Percentiles rank a stretch among this genome's conserved stretches.
Conservation (phyloP, 1,139 yeast genomes). For the Hyphopichia burtonii region DNA sequence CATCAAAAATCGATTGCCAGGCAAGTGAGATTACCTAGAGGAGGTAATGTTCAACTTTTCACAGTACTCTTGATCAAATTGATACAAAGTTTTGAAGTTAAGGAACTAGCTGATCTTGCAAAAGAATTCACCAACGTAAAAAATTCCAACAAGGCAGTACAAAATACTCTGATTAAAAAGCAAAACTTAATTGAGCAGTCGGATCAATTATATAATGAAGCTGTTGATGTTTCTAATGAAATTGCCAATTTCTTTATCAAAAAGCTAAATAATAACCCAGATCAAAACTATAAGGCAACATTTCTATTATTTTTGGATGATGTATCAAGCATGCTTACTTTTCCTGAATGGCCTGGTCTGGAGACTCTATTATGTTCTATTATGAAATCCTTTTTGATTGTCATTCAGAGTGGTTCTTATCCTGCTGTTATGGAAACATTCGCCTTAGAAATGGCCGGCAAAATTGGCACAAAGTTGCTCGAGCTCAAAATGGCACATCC, state of each 20-base stretch:
- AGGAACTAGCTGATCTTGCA: too few relatives aligned
- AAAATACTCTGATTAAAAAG: slow-evolving; percentile 7
- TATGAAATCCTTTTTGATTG: slow-evolving; percentile 37
- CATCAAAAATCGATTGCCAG: slow-evolving; percentile 40
- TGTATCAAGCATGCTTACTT: slow-evolving; percentile 43
- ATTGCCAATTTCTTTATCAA: slow-evolving; percentile 40
- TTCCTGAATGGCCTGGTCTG: slow-evolving; percentile 63
- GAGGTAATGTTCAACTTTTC: slow-evolving; percentile 48
- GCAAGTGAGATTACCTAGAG: slow-evolving; percentile 42
- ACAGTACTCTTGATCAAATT: slow-evolving; percentile 45
- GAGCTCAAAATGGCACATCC: slow-evolving; percentile 19
- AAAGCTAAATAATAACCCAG: slow-evolving; percentile 36
- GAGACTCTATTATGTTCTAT: slow-evolving; percentile 48
- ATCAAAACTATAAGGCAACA: slow-evolving; percentile 35
- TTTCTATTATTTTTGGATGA: slow-evolving; percentile 59
- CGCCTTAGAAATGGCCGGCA: slow-evolving; percentile 55
- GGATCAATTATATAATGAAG: slow-evolving; percentile 6
- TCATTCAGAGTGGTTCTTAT: slow-evolving; percentile 31
- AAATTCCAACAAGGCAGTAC: slow-evolving; percentile 5
- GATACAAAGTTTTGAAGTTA: slow-evolving; percentile 38
- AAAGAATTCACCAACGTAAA: slow-evolving; percentile 2
- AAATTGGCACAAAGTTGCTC: slow-evolving; percentile 51
- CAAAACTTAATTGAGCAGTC: slow-evolving; percentile 7
- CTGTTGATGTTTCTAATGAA: slow-evolving; percentile 21
- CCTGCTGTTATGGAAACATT: slow-evolving; percentile 44